Conservation (phyloP, 192 early-diverging fungal species). For the Rhizophagus sp. region DNA sequence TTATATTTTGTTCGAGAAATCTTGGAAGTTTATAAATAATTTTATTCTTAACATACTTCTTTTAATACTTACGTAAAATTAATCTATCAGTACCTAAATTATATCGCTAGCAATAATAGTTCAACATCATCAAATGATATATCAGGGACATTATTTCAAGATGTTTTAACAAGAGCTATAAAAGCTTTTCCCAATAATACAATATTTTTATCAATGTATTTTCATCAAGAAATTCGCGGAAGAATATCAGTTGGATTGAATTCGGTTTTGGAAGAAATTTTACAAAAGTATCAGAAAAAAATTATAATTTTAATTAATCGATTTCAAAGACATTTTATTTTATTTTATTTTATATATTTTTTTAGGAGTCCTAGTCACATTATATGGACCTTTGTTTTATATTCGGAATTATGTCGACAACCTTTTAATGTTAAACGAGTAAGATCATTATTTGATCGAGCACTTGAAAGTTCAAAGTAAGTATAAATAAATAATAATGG, state of each 20-base stretch:
- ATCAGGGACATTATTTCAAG: constrained; percentile 36
- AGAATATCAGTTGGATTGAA: background rate
- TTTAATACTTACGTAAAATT: constrained; percentile 33
- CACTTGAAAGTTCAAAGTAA: constrained; percentile 50
- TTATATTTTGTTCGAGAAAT: background rate
- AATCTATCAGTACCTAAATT: constrained; percentile 36
- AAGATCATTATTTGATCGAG: constrained; percentile 58
- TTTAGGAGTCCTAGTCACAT: constrained; percentile 53
- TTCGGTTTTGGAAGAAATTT: background rate
- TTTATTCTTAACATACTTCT: background rate
- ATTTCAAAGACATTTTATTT: too few relatives aligned
- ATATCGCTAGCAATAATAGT: constrained; percentile 5
- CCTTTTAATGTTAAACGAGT: constrained; percentile 57
- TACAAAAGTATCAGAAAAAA: constrained; percentile 4
- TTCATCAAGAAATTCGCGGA: constrained; percentile 57
- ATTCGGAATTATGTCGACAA: constrained; percentile 53
- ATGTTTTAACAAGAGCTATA: constrained; percentile 47
- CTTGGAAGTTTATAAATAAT: too few relatives aligned
- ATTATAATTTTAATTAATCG: too few relatives aligned
- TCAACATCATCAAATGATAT: background rate
- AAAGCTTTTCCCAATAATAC: constrained; percentile 57
- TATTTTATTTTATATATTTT: background rate
- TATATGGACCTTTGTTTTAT: constrained; percentile 58
- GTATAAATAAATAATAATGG: background rate
- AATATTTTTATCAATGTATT: constrained; percentile 52